Conservation (phyloP, 2,329 filamentous ascomycete species). For the Aspergillus fumigatus region DNA sequence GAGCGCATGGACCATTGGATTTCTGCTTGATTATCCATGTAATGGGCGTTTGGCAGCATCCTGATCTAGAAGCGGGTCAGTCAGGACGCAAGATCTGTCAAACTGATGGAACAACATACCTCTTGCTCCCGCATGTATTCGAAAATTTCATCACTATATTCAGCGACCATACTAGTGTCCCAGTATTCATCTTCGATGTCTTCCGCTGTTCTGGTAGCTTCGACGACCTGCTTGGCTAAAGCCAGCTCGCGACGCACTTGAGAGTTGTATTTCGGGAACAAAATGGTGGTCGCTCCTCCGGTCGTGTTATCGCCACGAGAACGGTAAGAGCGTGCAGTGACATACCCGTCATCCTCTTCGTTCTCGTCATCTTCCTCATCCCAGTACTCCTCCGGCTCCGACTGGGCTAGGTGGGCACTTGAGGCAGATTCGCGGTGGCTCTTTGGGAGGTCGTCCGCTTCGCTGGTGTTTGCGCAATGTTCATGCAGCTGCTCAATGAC, state of each 20-base stretch:
- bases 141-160: conserved; percentile 96
- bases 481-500: conserved; percentile 8
- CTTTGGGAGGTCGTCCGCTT: conserved; percentile 7
- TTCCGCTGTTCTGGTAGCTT: conserved; percentile 60
- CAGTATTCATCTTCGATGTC: conserved; percentile 84
- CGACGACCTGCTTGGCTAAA: conserved; percentile 61
- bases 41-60: conserved; percentile 83
- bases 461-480: conserved; percentile 1
- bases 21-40: conserved; percentile 97
- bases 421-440: conserved; percentile 16
- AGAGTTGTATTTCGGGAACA: conserved; percentile 68
- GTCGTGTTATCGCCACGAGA: conserved; percentile 72
- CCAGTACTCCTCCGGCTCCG: conserved; percentile 68
- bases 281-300: conserved; percentile 57
- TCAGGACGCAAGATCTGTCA: neutral
- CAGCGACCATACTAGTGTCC: conserved; percentile 96
- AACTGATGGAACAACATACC: conserved; percentile 47
- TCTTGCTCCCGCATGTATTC: conserved; percentile 85
- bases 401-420: conserved; percentile 16
- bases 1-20: conserved; percentile 99
- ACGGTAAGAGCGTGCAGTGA: conserved; percentile 72
- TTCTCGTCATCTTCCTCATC: conserved; percentile 74
- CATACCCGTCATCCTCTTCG: conserved; percentile 64
- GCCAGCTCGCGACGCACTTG: conserved; percentile 70
- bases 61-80: conserved; percentile 51